Conservation (phyloP, 495 filamentous ascomycete species). For the Annulohypoxylon moriforme region DNA sequence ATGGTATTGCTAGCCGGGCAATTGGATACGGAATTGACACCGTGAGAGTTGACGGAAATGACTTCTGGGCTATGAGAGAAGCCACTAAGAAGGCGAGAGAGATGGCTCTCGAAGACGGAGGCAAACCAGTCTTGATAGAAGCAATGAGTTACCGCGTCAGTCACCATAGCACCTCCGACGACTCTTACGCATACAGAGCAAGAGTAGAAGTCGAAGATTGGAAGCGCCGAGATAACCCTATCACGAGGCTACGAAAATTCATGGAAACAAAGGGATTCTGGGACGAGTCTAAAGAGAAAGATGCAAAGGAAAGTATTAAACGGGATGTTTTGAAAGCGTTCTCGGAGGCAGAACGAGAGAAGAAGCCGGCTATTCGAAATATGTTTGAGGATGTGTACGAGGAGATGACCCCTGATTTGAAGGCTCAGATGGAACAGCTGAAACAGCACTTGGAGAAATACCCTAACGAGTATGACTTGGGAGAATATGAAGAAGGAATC, state of each 20-base stretch:
- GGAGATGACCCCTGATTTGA: constrained; percentile 82
- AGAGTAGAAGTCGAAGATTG: constrained; percentile 96
- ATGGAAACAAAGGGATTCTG: constrained; percentile 83
- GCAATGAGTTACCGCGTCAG: constrained; percentile 98
- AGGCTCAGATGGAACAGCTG: constrained; percentile 81
- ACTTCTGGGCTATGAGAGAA: constrained; percentile 93
- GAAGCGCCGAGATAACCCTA: constrained; percentile 95
- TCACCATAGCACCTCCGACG: constrained; percentile 98
- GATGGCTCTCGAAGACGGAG: constrained; percentile 80
- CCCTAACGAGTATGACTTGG: constrained; percentile 91
- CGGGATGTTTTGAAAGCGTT: constrained; percentile 87
- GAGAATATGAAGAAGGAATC: constrained; percentile 78
- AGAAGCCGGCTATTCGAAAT: constrained; percentile 80
- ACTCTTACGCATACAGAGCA: constrained; percentile 95
- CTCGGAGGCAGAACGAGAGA: constrained; percentile 85
- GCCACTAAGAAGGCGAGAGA: constrained; percentile 81
- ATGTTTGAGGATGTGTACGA: constrained; percentile 93
- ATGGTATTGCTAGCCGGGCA: constrained; percentile 95
- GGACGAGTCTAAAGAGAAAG: constrained; percentile 85
- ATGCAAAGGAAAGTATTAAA: constrained; percentile 71
- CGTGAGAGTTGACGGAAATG: constrained; percentile 95
- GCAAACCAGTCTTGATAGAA: constrained; percentile 87
- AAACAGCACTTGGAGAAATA: constrained; percentile 82
- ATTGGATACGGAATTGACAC: constrained; percentile 98
- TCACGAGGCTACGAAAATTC: constrained; percentile 91